These are phyloP conservation scores for Globisporangium nagaii DNA, from an alignment of 352 stramenopile genomes.

Conservation along the genomic window DNA sequence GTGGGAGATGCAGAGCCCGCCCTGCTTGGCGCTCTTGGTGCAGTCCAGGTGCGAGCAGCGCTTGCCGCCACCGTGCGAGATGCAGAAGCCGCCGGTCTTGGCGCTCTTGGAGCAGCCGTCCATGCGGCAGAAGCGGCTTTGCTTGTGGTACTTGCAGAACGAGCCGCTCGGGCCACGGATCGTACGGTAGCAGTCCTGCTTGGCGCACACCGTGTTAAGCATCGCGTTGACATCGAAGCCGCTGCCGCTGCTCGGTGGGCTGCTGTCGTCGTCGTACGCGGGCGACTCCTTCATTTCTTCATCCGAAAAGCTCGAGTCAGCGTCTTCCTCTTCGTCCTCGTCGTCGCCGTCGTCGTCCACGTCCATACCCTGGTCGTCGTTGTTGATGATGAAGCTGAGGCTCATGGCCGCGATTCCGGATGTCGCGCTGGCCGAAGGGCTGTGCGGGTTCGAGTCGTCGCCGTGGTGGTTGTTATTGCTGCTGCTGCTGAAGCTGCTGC, in stretches of 20 bases:
- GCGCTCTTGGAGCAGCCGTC: conserved; percentile 65
- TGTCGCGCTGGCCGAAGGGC: conserved; percentile 22
- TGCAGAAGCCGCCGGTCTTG: conserved; percentile 76
- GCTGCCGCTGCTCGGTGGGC: conserved; percentile 18
- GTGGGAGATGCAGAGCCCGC: conserved; percentile 77
- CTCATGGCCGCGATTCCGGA: conserved; percentile 73
- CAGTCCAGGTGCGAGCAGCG: conserved; percentile 66
- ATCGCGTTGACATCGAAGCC: conserved; percentile 51
- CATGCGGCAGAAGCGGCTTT: conserved; percentile 71
- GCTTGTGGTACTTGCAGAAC: conserved; percentile 85
- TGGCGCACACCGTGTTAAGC: conserved; percentile 77
- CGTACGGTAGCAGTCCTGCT: conserved; percentile 72
- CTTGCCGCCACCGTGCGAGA: conserved; percentile 68
- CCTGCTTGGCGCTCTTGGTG: conserved; percentile 82
- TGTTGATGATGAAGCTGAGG: conserved; percentile 81
- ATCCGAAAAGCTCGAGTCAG: conserved; percentile 27
- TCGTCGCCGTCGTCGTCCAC: conserved; percentile 18
- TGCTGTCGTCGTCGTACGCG: conserved; percentile 19
- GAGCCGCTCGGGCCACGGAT: conserved; percentile 56
- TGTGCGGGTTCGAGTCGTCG: conserved; percentile 17
- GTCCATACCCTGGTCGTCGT: conserved; percentile 26
- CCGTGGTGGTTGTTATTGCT: not conserved
- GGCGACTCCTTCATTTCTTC: conserved; percentile 31
- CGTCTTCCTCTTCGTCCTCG: conserved; percentile 19
- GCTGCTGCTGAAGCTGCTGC: not conserved